These are phyloP conservation scores for Lentinus brumalis DNA, from an alignment of 768 basidiomycete genomes.

Conservation along the genomic window DNA sequence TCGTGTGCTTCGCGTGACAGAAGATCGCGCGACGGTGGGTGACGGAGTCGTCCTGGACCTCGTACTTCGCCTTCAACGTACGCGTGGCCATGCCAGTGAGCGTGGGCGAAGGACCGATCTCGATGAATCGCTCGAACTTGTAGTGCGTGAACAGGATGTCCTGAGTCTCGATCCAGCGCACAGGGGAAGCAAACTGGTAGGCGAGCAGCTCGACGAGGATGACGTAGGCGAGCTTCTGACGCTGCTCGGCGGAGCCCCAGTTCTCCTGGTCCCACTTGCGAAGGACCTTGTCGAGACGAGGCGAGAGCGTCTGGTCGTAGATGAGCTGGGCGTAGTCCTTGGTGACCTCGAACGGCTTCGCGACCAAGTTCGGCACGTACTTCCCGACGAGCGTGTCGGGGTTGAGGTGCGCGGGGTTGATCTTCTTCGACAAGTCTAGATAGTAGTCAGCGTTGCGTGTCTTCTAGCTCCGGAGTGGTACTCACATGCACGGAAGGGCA, in stretches of 20 bases:
- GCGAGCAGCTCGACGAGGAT: slow-evolving; percentile 96
- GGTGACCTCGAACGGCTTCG: slow-evolving; percentile 81
- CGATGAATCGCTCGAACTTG: slow-evolving; percentile 91
- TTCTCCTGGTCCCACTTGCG: slow-evolving; percentile 90
- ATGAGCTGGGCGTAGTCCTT: slow-evolving; percentile 92
- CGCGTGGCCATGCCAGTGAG: slow-evolving; percentile 93
- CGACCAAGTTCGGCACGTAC: slow-evolving; percentile 97
- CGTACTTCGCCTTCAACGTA: slow-evolving; percentile 93
- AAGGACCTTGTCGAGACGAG: slow-evolving; percentile 92
- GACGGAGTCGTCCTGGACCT: slow-evolving; percentile 82
- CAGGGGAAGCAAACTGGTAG: slow-evolving; percentile 98
- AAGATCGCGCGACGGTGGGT: slow-evolving; percentile 78
- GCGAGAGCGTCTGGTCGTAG: slow-evolving; percentile 95
- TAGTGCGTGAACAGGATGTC: slow-evolving; percentile 88
- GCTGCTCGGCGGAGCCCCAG: slow-evolving; percentile 81
- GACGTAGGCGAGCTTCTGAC: slow-evolving; percentile 92
- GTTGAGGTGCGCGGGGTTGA: slow-evolving; percentile 87
- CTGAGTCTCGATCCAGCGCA: slow-evolving; percentile 99
- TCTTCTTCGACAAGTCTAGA: slow-evolving; percentile 94
- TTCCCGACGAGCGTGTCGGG: slow-evolving; percentile 93
- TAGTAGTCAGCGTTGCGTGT: neutral
- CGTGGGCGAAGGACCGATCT: slow-evolving; percentile 95
- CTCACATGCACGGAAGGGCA: slow-evolving; percentile 96
- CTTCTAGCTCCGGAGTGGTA: slow-evolving; percentile 19
- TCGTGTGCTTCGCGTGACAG: slow-evolving; percentile 93